phyloP scores from a whole-genome alignment of 768 basidiomycete species.

The Tricholoma flavovirens region DNA sequence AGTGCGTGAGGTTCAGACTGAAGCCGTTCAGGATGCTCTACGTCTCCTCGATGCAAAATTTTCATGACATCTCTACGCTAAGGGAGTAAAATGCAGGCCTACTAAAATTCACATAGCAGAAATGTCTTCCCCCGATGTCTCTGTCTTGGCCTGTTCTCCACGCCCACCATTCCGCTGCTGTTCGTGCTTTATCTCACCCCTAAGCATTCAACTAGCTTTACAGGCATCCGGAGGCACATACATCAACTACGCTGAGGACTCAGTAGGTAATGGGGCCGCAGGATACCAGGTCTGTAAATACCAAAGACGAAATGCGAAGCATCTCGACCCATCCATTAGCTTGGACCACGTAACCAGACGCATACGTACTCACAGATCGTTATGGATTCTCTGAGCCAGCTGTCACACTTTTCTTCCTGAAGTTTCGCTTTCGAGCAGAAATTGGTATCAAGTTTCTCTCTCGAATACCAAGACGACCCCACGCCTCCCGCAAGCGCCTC shows the following conservation, averaged over 20 bases:
- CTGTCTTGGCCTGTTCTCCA: background rate
- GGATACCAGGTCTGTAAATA: background rate
- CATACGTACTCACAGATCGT: background rate
- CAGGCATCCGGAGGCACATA: background rate
- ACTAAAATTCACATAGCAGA: background rate
- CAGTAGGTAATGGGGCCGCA: background rate
- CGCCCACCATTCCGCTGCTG: background rate
- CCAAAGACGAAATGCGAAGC: background rate
- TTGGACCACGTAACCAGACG: background rate
- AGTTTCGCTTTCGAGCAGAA: background rate
- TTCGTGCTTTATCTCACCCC: background rate
- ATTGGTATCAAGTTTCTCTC: background rate
- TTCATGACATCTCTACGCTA: conserved; percentile 22
- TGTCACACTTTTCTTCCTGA: background rate
- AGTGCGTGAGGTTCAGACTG: conserved; percentile 63
- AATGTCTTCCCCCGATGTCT: background rate
- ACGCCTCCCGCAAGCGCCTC: conserved; percentile 8
- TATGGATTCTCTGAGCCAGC: too few species aligned
- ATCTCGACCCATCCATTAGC: background rate
- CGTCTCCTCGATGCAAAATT: conserved; percentile 67
- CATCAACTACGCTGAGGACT: background rate
- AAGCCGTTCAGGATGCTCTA: conserved; percentile 70
- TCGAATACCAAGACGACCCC: conserved; percentile 1
- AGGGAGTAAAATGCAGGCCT: background rate
- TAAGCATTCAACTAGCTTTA: background rate